Evolutionary conservation across 129 eudicot species (phyloP), one percentile per base, ranked within the genome.

Genomic region (Helianthus annuus): DNA sequence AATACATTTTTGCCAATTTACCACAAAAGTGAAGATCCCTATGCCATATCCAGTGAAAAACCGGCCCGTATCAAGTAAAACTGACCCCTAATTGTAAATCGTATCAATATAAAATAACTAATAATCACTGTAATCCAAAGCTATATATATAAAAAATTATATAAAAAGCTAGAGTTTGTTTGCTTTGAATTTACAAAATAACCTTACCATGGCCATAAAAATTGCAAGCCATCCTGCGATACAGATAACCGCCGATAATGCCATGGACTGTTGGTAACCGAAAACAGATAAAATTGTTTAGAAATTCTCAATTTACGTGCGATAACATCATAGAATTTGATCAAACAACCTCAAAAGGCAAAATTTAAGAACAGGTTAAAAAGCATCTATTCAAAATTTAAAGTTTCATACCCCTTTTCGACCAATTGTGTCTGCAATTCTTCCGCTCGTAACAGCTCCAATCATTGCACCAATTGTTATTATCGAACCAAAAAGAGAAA

Each of bases 11-110:
- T 7, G 73, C 17, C 9, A 48, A 32, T 14, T 80, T 87, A 92
- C 98, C 89, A 87, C 95, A 74, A 71, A 92, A 54, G 96, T 89
- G 67, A 85, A 85, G 69, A 85, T 66, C 49, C 96, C 96, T 5
- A 87, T 92, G 77, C 98, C 96, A 66, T 71, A 92, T 78, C 98
- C 98, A 3, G 96, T 89, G 78, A 81, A 82, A 70, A 92, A 85
- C 68, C 98, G 87, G 34, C 98, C 98, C 32, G 78, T 61, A 61
- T 92, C 95, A 55, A 92, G 95, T 45, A 69, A 72, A 71, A 76
- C 67, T 19, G 96, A 81, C 62, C 80, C 98, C 96, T 92, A 78
- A 22, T 68, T 70, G 36, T 34, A 45, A 71, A 13, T 65, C 56
- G 66, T 29, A 64, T 4, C 39, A 76, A 77, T 55, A 55, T 62